Conservation (phyloP, 768 basidiomycete species). For the Rhodotorula kratochvilovae region DNA sequence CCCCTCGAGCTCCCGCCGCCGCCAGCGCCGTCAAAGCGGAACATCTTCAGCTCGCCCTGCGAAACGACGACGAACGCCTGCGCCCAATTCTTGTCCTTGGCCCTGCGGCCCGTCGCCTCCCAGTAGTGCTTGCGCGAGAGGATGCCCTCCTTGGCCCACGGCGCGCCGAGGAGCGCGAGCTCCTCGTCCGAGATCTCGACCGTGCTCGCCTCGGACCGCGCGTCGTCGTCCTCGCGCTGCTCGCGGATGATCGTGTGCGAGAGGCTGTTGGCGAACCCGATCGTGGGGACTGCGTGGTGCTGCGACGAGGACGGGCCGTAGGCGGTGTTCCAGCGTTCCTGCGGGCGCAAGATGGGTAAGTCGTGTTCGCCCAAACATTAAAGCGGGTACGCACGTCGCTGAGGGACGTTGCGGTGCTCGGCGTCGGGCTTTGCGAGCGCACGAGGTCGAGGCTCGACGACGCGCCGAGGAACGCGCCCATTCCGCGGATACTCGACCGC, state of each 20-base stretch:
- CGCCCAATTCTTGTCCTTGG: conserved; percentile 84
- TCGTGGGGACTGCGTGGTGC: conserved; percentile 56
- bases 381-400: conserved; percentile 55
- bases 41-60: conserved; percentile 91
- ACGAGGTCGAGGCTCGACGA: conserved; percentile 60
- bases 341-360: conserved; percentile 52
- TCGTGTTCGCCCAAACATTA: background rate
- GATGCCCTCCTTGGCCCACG: conserved; percentile 99
- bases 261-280: conserved; percentile 97
- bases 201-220: conserved; percentile 60
- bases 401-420: conserved; percentile 84
- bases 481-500: conserved; percentile 82
- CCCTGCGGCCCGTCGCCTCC: conserved; percentile 75
- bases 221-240: conserved; percentile 79
- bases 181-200: conserved; percentile 65
- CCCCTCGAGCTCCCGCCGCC: background rate
- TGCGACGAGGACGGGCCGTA: conserved; percentile 33
- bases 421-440: conserved; percentile 87
- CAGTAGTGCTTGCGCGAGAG: conserved; percentile 91
- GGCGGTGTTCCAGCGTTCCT: conserved; percentile 29
- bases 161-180: conserved; percentile 86
- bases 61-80: conserved; percentile 95
- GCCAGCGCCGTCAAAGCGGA: conserved; percentile 69
- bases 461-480: conserved; percentile 71
- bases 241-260: conserved; percentile 95